phyloP scores from a whole-genome alignment of 192 early-diverging fungal species.

The Coemansia sp. region DNA sequence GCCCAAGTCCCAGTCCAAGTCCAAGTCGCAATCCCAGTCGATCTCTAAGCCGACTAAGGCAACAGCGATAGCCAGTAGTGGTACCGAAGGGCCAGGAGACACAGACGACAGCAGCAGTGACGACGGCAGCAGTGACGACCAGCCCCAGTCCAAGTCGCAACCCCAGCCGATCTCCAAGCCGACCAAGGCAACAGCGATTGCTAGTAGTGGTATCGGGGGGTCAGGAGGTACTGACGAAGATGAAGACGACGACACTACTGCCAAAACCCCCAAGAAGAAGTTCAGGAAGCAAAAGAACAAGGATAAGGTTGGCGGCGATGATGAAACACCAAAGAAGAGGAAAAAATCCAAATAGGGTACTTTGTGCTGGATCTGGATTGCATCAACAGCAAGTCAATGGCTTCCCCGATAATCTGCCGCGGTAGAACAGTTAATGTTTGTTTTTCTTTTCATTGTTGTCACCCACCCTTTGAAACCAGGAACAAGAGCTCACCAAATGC shows the following conservation, averaged over 20 bases:
- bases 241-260: not conserved
- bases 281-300: slow-evolving; percentile 20
- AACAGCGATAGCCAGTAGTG: no score
- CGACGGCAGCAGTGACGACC: not conserved
- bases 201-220: not conserved
- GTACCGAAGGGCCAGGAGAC: no score
- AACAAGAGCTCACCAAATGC: not conserved
- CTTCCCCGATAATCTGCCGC: not conserved
- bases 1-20: no score
- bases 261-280: slow-evolving; percentile 24
- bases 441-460: no score
- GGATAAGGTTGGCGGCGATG: slow-evolving; percentile 3
- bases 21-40: no score
- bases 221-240: not conserved
- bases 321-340: slow-evolving; percentile 27
- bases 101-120: no score
- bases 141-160: no score
- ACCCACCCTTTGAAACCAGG: no score
- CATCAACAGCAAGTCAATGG: not conserved
- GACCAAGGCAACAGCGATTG: slow-evolving; percentile 1
- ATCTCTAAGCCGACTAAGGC: no score
- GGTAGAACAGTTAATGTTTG: no score
- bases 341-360: slow-evolving; percentile 9
- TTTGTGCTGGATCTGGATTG: not conserved
- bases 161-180: not conserved